phyloP scores from a whole-genome alignment of 495 filamentous ascomycete species.

The Aspergillus incahuasiensis region DNA sequence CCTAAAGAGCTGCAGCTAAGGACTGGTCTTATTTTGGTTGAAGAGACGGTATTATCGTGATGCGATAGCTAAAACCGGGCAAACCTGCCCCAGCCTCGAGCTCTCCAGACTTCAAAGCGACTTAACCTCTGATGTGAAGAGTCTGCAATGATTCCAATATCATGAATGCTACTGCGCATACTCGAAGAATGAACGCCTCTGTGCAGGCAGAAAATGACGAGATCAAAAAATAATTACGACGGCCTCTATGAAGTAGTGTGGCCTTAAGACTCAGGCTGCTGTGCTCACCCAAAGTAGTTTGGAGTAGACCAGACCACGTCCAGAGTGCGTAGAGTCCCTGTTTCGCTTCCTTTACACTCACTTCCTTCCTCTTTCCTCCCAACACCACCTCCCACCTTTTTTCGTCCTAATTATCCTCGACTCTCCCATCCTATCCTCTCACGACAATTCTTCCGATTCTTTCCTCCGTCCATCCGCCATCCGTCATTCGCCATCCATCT shows the following conservation, averaged over 20 bases:
- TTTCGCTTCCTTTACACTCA: conserved; percentile 15
- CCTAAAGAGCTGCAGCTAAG: neutral
- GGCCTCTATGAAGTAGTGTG: neutral
- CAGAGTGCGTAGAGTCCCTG: neutral
- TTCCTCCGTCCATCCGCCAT: neutral
- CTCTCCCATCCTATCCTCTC: conserved; percentile 5
- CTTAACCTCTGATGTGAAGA: neutral
- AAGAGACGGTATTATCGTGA: neutral
- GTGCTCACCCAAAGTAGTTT: neutral
- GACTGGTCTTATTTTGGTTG: neutral
- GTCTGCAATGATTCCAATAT: neutral
- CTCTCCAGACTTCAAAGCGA: neutral
- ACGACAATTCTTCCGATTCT: neutral
- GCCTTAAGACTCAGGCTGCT: neutral
- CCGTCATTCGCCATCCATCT: neutral
- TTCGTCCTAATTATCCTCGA: neutral
- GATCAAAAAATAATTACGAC: neutral
- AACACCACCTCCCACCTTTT: conserved; percentile 5
- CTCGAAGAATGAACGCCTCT: neutral
- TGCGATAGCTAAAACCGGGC: neutral
- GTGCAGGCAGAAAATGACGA: neutral
- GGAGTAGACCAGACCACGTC: conserved; percentile 1
- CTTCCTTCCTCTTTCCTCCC: conserved; percentile 6
- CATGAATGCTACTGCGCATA: neutral
- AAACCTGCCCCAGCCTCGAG: neutral